Base-by-base conservation (phyloP, 495 filamentous ascomycete genomes). In the Neurospora tetrasperma region DNA sequence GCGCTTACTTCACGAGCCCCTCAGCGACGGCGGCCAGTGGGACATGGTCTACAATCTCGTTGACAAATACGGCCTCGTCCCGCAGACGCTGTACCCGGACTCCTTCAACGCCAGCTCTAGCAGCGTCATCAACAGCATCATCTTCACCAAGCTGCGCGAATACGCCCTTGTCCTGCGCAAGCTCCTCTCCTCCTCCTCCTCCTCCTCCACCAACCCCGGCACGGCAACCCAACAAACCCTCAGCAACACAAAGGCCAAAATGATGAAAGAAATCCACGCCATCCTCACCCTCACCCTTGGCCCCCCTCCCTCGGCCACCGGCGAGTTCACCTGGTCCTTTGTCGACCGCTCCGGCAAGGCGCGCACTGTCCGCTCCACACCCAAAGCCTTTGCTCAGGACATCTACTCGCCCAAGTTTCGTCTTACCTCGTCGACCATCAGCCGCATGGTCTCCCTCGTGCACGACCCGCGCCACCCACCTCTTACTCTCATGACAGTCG, bases 41-140 rank as follows among this genome's bases (percentile, higher is more conserved):
- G 93, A 97, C 80, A 96, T 97, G 93, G 89, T 93, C 23, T 92
- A 90, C 59, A 97, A 96, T 74, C 82, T 97, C 16, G 92, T 96
- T 20, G 77, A 88, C 69, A 97, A 97, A 82, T 97, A 96, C 74
- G 93, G 93, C 35, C 86, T 96, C 23, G 87, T 95, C 1, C 93
- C 93, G 40, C 92, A 96, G 79, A 80, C 83, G 0, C 81, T 96
- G 5, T 96, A 94, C 74, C 93, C 93, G 0, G 93, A 97, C 78
- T 87, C 85, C 48, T 94, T 85, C 84, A 92, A 92, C 74, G 92
- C 93, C 7, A 86, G 87, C 83, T 88, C 89, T 71, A 92, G 90
- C 70, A 77, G 82, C 12, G 83, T 85, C 42, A 90, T 96, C 85
- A 91, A 93, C 80, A 87, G 83, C 76, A 83, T 97, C 73, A 84